Base-by-base conservation (phyloP, 441 rosid species). In the Syzygium malaccense region DNA sequence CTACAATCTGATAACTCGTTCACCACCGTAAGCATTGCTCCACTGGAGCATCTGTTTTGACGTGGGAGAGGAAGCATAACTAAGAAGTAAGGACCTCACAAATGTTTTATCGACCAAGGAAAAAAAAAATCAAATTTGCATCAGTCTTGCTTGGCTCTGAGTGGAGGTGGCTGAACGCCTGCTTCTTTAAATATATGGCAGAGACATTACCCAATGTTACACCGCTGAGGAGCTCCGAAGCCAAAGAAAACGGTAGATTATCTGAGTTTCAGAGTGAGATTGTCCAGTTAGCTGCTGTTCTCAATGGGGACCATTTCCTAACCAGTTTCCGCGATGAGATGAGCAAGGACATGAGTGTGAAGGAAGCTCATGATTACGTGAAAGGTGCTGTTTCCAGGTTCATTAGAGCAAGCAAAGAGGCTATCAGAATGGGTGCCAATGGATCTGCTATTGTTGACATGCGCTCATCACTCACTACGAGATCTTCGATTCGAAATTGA, bases 381-480 rank as follows among this genome's bases (percentile, higher is more conserved):
- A 92, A 87, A 87, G 98, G 96, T 30, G 95, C 99, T 6, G 92
- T 95, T 14, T 91, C 96, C 9, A 91, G 98, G 90, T 97, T 97
- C 89, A 92, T 96, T 68, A 92, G 96, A 89, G 98, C 99, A 23
- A 97, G 99, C 91, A 97, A 95, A 95, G 98, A 97, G 90, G 99
- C 98, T 10, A 86, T 95, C 88, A 95, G 93, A 86, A 91, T 97
- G 83, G 98, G 98, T 57, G 98, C 99, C 8, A 92, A 94, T 87
- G 93, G 94, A 91, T 95, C 98, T 66, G 97, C 97, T n/a, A 95
- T 97, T 92, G 99, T 97, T 8, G 97, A 97, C 91, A 97, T 96
- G 97, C 92, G 96, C 56, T 95, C 98, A 30, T 96, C 98, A 0
- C 98, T 96, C 80, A 95, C 98, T 80, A 94, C 99, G n/a, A 94